Evolutionary conservation across 2,329 filamentous ascomycete genomes (phyloP), one percentile per base, ranked within the genome.

Genomic region (Neonectria ditissima): DNA sequence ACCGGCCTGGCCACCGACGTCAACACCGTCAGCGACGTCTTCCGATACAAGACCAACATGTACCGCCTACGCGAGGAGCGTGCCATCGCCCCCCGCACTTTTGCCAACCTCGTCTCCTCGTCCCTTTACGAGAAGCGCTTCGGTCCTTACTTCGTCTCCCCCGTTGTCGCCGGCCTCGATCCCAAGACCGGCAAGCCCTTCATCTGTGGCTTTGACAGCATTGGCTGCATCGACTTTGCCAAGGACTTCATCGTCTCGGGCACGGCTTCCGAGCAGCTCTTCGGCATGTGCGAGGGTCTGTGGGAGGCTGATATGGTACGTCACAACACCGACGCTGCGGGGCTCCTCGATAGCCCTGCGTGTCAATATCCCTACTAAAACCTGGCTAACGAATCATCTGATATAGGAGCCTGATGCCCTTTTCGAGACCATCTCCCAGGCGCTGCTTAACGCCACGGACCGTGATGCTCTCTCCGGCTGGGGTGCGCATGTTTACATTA

Each of bases 11-110:
- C 96, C 65, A 99, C 96, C 74, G 96, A 99, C 80, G 94, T 99
- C 69, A 89, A 88, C 69, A 98, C 95, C 73, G 95, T 99, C 73
- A 92, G 91, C 75, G 95, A 99, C 83, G 91, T 98, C 72, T 97
- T 99, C 88, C 94, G 96, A 78, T 98, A 97, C 90, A 99, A 99
- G 87, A 93, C 97, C 81, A 99, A 99, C 88, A 97, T 99, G 92
- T 99, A 99, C 88, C 92, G 96, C 70, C 89, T 99, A 76, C 93
- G 96, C 77, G 96, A 99, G 86, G 96, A 99, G 87, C 94, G 96
- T 78, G 88, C 94, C 85, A 98, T 99, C 81, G 91, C 92, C 59
- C 96, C 96, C 48, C 88, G 92, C 79, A 99, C 96, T 63, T 94
- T 99, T 83, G 94, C 96, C 80, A 97, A 99, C 85, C 89, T 99